phyloP scores from a whole-genome alignment of 176 grass and related monocot genomes.

The Rhynchospora pubera region DNA sequence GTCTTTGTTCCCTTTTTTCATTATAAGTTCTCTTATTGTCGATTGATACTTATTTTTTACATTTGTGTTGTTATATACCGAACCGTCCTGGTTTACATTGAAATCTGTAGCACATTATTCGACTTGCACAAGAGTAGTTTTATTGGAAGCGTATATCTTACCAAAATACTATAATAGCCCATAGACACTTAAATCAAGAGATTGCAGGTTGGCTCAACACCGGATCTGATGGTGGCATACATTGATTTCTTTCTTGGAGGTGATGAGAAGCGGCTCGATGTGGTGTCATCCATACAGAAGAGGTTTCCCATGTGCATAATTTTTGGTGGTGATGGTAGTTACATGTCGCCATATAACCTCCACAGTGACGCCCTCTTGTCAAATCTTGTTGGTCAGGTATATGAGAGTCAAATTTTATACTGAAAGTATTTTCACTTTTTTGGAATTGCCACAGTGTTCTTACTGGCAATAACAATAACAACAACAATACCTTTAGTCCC shows the following conservation, averaged over 20 bases:
- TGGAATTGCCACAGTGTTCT: background rate
- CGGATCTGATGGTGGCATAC: constrained; percentile 95
- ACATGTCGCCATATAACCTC: constrained; percentile 92
- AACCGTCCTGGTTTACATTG: background rate
- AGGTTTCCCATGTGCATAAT: constrained; percentile 96
- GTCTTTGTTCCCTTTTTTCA: background rate
- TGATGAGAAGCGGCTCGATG: constrained; percentile 86
- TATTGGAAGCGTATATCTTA: background rate
- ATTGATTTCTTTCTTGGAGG: constrained; percentile 99
- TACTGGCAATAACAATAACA: background rate
- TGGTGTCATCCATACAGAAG: constrained; percentile 74
- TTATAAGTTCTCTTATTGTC: background rate
- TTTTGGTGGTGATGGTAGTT: constrained; percentile 96
- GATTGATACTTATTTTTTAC: background rate
- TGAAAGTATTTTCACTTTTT: background rate
- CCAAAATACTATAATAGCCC: background rate
- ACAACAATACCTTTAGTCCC: too few species aligned
- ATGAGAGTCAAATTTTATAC: background rate
- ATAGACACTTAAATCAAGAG: background rate
- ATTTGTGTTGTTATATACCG: background rate
- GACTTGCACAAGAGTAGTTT: background rate
- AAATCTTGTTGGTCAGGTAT: constrained; percentile 93
- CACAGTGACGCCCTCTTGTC: constrained; percentile 85
- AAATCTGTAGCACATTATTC: background rate
- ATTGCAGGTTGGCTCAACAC: constrained; percentile 84